phyloP scores from a whole-genome alignment of 1,139 yeast species.

The Geotrichum citri-aurantii region DNA sequence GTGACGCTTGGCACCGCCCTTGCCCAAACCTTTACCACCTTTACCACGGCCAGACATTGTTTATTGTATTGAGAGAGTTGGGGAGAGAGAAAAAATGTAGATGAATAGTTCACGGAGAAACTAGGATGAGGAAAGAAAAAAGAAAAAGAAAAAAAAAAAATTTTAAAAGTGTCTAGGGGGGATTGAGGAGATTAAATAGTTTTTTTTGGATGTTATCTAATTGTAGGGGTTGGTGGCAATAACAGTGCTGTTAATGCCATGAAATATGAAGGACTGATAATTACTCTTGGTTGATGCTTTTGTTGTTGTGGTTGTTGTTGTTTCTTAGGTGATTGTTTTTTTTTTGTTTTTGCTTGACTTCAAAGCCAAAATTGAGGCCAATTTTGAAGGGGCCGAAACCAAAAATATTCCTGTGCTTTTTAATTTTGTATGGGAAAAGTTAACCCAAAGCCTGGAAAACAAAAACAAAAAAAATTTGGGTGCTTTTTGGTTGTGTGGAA shows the following conservation, averaged over 20 bases:
- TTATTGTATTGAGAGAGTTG: neutral
- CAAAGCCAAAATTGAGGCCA: neutral
- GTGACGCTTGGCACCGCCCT: conserved; percentile 99
- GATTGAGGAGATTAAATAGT: neutral
- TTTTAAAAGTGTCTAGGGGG: neutral
- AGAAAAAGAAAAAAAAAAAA: too few relatives aligned
- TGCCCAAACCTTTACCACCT: conserved; percentile 99
- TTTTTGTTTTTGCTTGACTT: neutral
- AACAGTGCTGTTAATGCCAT: neutral
- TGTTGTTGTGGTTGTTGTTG: neutral
- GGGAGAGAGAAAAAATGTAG: neutral
- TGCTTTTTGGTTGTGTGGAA: neutral
- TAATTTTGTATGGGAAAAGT: neutral
- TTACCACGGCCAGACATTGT: conserved; percentile 92
- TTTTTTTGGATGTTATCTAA: neutral
- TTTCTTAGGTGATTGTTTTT: neutral
- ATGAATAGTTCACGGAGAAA: neutral
- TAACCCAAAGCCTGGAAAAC: neutral
- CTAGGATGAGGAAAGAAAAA: neutral
- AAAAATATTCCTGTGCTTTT: neutral
- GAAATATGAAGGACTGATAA: neutral
- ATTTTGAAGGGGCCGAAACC: neutral
- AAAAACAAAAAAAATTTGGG: too few relatives aligned
- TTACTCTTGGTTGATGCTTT: neutral
- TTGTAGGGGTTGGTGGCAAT: neutral